phyloP scores from a whole-genome alignment of 2,329 filamentous ascomycete species.

The Xylaria digitata region DNA sequence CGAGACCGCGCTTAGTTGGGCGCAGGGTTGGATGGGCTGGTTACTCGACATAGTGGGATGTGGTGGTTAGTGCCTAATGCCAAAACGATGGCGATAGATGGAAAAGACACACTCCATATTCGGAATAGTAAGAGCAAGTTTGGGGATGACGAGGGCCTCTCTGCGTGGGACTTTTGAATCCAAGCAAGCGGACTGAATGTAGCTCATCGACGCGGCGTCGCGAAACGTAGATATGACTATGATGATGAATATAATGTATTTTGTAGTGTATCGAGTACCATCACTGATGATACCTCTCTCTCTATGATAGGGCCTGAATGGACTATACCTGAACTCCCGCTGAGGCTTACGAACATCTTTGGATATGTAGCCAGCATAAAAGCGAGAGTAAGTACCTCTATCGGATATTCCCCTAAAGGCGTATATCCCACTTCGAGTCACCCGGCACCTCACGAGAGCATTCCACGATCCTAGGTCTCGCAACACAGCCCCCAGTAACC shows the following conservation, averaged over 20 bases:
- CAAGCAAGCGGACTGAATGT: not conserved
- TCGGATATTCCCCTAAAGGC: not conserved
- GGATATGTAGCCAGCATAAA: not conserved
- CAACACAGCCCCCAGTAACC: not conserved
- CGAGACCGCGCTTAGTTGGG: not conserved
- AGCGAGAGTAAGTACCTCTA: not conserved
- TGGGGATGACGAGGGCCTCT: not conserved
- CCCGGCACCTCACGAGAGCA: not conserved
- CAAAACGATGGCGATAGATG: not conserved
- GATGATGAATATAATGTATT: slow-evolving; percentile 9
- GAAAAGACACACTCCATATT: not conserved
- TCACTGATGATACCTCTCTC: too few species aligned
- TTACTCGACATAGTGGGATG: not conserved
- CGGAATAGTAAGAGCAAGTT: too few species aligned
- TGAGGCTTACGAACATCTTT: not conserved
- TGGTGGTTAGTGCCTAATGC: not conserved
- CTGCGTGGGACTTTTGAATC: not conserved
- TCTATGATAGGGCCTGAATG: not conserved
- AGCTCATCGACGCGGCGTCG: not conserved
- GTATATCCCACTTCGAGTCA: not conserved
- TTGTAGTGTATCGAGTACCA: not conserved
- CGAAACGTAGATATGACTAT: slow-evolving; percentile 9
- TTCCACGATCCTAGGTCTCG: not conserved
- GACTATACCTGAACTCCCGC: not conserved
- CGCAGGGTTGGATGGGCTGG: not conserved